Evolutionary conservation across 257 asterid genomes (phyloP), one percentile per base, ranked within the genome.

Genomic region (Lithospermum erythrorhizon): DNA sequence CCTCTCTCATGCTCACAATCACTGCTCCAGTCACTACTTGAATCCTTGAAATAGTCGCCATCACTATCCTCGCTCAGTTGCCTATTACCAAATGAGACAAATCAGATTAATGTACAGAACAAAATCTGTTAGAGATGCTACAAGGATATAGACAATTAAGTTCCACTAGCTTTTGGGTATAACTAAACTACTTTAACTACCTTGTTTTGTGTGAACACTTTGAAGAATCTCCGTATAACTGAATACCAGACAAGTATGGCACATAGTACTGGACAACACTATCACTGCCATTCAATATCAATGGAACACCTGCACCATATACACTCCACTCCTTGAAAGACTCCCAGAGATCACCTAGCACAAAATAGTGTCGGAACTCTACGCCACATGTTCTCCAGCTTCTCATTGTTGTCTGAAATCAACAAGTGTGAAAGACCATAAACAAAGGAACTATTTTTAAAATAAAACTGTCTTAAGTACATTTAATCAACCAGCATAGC

Each of bases 261-360:
- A 88, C 98, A 45, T 91, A 91, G 72, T 85, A 90, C 68, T 90
- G 95, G 68, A 82, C 86, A 48, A 80, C 95, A 4, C 81, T 23
- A 63, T 88, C 95, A 48, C 70, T 73, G 41, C 78, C 95, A 63
- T 84, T 75, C 78, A 91, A 70, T 68, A 86, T 65, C 87, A 91
- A 73, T 14, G 96, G 98, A 70, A 91, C 98, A 68, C 97, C 98
- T 63, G 85, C 85, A 68, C 98, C 98, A 77, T 86, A 88, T 6
- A 89, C 98, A 66, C 98, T 91, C 98, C 97, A 88, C 74, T 91
- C 95, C 71, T 80, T 83, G 64, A 84, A 91, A 5, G 97, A 83
- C 65, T 91, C 97, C 94, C 95, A 91, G 35, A 91, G 72, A 78
- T 88, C 95, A 59, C 94, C 89, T 5, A 91, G 82, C 67, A 84